Percentiles rank a stretch among this genome's conserved stretches.
phyloP scores from a whole-genome alignment of 1,284 basidiomycete species.

The Cerioporus squamosus region DNA sequence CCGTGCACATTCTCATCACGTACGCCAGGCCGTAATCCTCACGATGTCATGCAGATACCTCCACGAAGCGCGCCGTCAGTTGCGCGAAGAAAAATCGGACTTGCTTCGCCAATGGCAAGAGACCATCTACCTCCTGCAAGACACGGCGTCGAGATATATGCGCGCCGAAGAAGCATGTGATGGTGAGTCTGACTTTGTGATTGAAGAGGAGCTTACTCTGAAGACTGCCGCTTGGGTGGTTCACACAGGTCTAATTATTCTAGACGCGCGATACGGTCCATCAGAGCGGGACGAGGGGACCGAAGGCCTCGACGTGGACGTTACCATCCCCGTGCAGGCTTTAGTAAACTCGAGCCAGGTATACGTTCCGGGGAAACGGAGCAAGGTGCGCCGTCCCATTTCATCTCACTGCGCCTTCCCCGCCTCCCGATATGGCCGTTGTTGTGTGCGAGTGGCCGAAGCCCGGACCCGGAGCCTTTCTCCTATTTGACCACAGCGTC shows the following conservation, averaged over 20 bases:
- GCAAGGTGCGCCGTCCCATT: slow-evolving; percentile 51
- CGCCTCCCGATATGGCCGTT: slow-evolving; percentile 18
- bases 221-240: slow-evolving; percentile 1
- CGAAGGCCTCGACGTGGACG: slow-evolving; percentile 67
- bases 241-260: slow-evolving; percentile 68
- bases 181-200: slow-evolving; percentile 25
- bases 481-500: slow-evolving; percentile 1
- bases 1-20: slow-evolving; percentile 15
- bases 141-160: slow-evolving; percentile 49
- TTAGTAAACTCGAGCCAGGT: slow-evolving; percentile 81
- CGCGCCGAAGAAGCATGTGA: slow-evolving; percentile 42
- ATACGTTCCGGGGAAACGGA: slow-evolving; percentile 75
- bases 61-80: slow-evolving; percentile 49
- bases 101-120: slow-evolving; percentile 61
- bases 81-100: slow-evolving; percentile 63
- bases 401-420: slow-evolving; percentile 6
- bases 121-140: slow-evolving; percentile 47
- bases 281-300: slow-evolving; percentile 54
- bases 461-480: slow-evolving; percentile 13
- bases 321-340: slow-evolving; percentile 82
- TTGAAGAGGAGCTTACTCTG: slow-evolving; percentile 6
- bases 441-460: slow-evolving; percentile 14
- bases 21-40: slow-evolving; percentile 2
- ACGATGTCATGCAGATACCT: slow-evolving; percentile 46
- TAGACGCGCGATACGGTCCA: slow-evolving; percentile 73